Percentiles rank a stretch among this genome's conserved stretches.
These are phyloP conservation scores for Rhodotorula sp. DNA, from an alignment of 1,284 basidiomycete species.

Conservation along the genomic window DNA sequence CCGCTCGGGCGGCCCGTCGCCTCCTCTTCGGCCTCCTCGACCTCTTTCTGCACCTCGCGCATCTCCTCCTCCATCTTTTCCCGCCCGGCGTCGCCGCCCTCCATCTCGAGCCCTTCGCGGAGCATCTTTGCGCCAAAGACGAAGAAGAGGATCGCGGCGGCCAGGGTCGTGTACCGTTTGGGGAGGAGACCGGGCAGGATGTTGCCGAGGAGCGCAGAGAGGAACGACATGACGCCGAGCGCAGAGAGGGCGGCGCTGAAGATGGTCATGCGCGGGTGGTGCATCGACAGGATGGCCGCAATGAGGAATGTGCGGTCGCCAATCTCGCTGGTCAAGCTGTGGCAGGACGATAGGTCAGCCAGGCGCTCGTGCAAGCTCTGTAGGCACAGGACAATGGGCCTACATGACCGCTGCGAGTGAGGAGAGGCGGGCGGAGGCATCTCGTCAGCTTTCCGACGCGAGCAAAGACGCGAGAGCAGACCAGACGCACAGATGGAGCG, in stretches of 20 bases:
- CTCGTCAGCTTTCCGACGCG: background rate
- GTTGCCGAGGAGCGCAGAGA: slow-evolving; percentile 84
- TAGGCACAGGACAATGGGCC: background rate
- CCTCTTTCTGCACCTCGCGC: slow-evolving; percentile 65
- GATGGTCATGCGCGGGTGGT: slow-evolving; percentile 80
- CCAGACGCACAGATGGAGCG: slow-evolving; percentile 29
- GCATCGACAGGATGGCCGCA: slow-evolving; percentile 93
- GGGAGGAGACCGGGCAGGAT: slow-evolving; percentile 80
- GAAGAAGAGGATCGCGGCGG: slow-evolving; percentile 78
- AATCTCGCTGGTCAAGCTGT: slow-evolving; percentile 52
- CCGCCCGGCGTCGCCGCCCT: slow-evolving; percentile 62
- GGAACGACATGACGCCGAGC: slow-evolving; percentile 86
- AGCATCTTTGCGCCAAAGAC: slow-evolving; percentile 85
- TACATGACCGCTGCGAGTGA: slow-evolving; percentile 9
- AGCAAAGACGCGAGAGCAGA: too few relatives aligned
- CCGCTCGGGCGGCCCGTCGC: slow-evolving; percentile 52
- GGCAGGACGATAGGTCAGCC: background rate
- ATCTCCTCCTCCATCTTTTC: slow-evolving; percentile 74
- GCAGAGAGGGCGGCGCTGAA: slow-evolving; percentile 87
- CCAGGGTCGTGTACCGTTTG: slow-evolving; percentile 71
- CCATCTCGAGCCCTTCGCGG: slow-evolving; percentile 75
- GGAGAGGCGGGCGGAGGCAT: background rate
- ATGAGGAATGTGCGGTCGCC: slow-evolving; percentile 99
- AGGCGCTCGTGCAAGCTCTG: background rate
- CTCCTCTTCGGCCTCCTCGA: slow-evolving; percentile 82